Evolutionary conservation across 495 filamentous ascomycete genomes (phyloP).

Genomic region (Elasticomyces elasticus): DNA sequence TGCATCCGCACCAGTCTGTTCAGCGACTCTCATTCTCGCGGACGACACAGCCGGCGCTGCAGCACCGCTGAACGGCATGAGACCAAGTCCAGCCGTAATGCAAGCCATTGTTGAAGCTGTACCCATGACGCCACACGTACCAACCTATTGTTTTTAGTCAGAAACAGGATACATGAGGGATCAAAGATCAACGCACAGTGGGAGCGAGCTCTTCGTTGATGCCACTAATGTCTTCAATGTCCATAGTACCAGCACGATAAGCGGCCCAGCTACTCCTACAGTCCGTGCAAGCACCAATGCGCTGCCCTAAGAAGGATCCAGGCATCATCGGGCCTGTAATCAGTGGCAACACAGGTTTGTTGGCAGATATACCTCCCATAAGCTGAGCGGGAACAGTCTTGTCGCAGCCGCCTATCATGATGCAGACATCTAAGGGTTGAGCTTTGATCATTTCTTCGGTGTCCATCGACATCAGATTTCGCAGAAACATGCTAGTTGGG

Average conservation of each 20-base stretch:
- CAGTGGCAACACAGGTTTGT: constrained; percentile 54
- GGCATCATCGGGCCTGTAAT: constrained; percentile 62
- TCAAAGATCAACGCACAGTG: constrained; percentile 30
- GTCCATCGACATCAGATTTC: constrained; percentile 65
- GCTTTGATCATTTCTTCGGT: constrained; percentile 62
- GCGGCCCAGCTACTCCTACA: constrained; percentile 60
- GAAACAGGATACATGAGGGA: background rate
- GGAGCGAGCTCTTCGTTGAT: constrained; percentile 61
- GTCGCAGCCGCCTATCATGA: constrained; percentile 59
- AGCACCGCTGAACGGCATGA: constrained; percentile 54
- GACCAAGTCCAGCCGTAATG: constrained; percentile 49
- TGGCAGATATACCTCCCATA: constrained; percentile 61
- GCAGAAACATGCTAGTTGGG: constrained; percentile 59
- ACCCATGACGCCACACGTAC: constrained; percentile 37
- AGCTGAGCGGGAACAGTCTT: constrained; percentile 60
- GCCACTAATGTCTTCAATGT: constrained; percentile 55
- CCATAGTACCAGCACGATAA: constrained; percentile 48
- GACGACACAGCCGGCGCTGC: constrained; percentile 57
- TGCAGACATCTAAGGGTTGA: constrained; percentile 53
- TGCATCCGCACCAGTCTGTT: constrained; percentile 51
- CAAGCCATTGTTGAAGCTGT: constrained; percentile 65
- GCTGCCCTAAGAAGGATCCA: constrained; percentile 46
- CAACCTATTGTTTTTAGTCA: constrained; percentile 3
- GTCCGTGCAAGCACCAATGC: constrained; percentile 58
- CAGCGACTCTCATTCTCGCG: constrained; percentile 51